Base-by-base conservation (phyloP, 139 green algal genomes). In the Auxenochlorella pyrenoidosa region DNA sequence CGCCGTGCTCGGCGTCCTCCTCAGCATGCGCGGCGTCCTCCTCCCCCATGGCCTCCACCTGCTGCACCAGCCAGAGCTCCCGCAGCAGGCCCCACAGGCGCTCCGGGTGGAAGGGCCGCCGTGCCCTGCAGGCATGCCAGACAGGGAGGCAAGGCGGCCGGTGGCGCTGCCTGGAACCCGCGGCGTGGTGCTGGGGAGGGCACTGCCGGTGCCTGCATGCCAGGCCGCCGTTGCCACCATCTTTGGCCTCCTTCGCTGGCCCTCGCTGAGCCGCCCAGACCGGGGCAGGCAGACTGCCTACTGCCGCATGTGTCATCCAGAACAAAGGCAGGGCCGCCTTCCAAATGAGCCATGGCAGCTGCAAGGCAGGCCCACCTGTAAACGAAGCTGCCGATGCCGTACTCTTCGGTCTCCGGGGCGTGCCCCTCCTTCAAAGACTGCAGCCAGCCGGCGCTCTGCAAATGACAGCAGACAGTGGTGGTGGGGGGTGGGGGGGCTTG, bases 41-140 rank as follows among this genome's bases (percentile, higher is more conserved):
- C 28, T 82, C 79, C 38, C 13, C 82, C 40, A 76, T 5, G 26
- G 12, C 16, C 16, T 85, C 60, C 80, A 85, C 28, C 80, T 85
- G 80, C 63, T 96, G 94, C 63, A 97, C 86, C 34, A 90, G 58
- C 36, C 92, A 97, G 86, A 91, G 66, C 26, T 75, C 44, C 13
- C 79, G 66, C 41, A 97, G 73, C 28, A 95, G 88, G 1, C 79
- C 70, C 83, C 94, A 92, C 47, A 98, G 84, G 40, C 94, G 86
- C 3, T 51, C 73, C 6, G 95, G 94, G 89, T 98, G 95, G 88
- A 98, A 98, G 81, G 95, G 94, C 65, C 82, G 84, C 54, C 91
- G 89, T 0, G 94, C 79, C 36, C 88, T 76, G 51, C 73, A 59
- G 28, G 26, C 1, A 3, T 26, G 5, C 3, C 21, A 41, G 66